Conservation (phyloP, 2,329 filamentous ascomycete species). For the Ceratocystis diversiconidia region DNA sequence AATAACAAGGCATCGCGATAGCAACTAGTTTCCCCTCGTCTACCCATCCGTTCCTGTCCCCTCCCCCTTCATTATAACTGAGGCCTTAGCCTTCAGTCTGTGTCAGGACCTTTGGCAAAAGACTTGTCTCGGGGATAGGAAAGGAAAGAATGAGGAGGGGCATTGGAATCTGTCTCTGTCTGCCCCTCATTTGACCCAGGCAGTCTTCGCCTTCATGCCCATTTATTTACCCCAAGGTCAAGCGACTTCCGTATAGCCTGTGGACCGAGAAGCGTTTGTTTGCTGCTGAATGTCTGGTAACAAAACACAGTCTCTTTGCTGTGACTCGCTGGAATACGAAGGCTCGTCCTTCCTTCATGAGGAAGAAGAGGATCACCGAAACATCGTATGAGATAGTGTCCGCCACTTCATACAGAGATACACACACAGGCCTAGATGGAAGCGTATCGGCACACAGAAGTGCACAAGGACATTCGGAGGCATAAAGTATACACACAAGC, state of each 20-base stretch:
- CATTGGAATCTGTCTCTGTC: neutral
- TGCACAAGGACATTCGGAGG: neutral
- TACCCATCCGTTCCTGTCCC: too few relatives aligned
- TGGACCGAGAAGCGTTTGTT: neutral
- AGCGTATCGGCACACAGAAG: neutral
- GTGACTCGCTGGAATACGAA: conserved; percentile 1
- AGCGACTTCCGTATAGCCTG: neutral
- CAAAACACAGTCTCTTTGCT: neutral
- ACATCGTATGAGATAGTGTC: neutral
- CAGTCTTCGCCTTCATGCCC: too few relatives aligned
- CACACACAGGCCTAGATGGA: neutral
- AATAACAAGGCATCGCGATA: neutral
- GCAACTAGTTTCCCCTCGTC: too few relatives aligned
- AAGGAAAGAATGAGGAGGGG: neutral
- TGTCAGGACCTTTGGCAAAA: conserved; percentile 3
- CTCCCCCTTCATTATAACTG: too few relatives aligned
- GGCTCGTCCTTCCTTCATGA: neutral
- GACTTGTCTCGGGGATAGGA: conserved; percentile 2
- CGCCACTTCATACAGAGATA: neutral
- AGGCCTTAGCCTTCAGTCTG: neutral
- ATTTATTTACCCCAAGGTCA: neutral
- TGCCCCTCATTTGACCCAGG: neutral
- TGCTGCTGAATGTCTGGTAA: neutral
- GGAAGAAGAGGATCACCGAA: neutral
- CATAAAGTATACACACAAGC: too few relatives aligned